Evolutionary conservation across 352 stramenopile species (phyloP).

Genomic region (Phytophthora quininea): DNA sequence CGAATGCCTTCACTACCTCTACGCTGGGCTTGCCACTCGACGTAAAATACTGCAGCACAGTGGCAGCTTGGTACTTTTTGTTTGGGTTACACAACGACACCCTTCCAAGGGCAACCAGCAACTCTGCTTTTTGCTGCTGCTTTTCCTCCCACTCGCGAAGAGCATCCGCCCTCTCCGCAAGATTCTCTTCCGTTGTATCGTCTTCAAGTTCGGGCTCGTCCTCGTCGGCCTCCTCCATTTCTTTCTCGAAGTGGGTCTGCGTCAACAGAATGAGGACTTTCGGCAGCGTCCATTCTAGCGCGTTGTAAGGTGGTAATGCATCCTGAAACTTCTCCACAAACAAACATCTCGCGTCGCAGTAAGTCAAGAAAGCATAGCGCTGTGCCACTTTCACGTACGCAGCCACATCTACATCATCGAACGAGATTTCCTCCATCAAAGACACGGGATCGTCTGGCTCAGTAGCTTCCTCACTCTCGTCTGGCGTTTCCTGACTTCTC

Average conservation of each 20-base stretch:
- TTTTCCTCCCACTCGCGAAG: constrained; percentile 33
- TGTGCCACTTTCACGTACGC: constrained; percentile 71
- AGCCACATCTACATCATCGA: constrained; percentile 57
- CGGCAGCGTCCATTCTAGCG: constrained; percentile 70
- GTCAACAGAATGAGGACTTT: constrained; percentile 73
- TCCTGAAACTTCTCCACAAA: constrained; percentile 87
- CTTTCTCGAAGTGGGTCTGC: constrained; percentile 86
- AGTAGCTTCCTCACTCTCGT: constrained; percentile 28
- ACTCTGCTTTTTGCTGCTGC: constrained; percentile 59
- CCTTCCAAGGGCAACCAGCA: constrained; percentile 72
- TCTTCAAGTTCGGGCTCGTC: constrained; percentile 48
- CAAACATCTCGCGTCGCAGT: constrained; percentile 81
- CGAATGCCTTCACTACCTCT: constrained; percentile 82
- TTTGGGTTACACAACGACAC: constrained; percentile 83
- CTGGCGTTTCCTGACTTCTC: constrained; percentile 29
- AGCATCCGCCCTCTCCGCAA: constrained; percentile 27
- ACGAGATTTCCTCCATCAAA: constrained; percentile 71
- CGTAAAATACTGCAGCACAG: constrained; percentile 73
- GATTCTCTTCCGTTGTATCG: constrained; percentile 19
- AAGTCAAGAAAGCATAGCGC: constrained; percentile 70
- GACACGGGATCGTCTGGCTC: constrained; percentile 25
- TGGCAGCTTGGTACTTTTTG: constrained; percentile 80
- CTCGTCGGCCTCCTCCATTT: constrained; percentile 66
- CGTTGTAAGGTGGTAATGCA: constrained; percentile 55
- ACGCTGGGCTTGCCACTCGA: constrained; percentile 53